phyloP scores from a whole-genome alignment of 2,329 filamentous ascomycete species.

The Pseudopyricularia javanii region DNA sequence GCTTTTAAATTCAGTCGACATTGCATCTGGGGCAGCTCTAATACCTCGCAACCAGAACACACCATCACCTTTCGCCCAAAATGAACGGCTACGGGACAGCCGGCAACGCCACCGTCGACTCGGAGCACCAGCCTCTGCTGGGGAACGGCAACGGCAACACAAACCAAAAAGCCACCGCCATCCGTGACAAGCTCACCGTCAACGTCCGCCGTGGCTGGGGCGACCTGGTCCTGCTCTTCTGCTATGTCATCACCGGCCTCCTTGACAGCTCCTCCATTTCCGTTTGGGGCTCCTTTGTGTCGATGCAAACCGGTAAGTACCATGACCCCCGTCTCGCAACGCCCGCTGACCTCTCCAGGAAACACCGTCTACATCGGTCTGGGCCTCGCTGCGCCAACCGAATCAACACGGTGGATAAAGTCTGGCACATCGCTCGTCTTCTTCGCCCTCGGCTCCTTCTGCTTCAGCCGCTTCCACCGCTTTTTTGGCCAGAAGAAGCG shows the following conservation, averaged over 20 bases:
- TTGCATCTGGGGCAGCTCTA: too few species aligned
- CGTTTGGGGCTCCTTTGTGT: constrained; percentile 70
- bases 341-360: constrained; percentile 21
- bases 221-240: constrained; percentile 57
- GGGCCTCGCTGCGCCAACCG: constrained; percentile 47
- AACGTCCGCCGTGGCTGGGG: constrained; percentile 50
- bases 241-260: constrained; percentile 67
- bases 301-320: constrained; percentile 65
- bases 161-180: constrained; percentile 9
- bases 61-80: too few species aligned
- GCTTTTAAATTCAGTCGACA: too few species aligned
- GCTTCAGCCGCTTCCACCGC: constrained; percentile 59
- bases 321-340: neutral
- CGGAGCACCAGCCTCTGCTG: constrained; percentile 23
- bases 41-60: too few species aligned
- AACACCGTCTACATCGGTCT: constrained; percentile 73
- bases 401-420: constrained; percentile 54
- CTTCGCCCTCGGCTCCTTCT: constrained; percentile 62
- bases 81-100: constrained; percentile 1
- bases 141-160: constrained; percentile 7
- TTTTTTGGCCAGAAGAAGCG: constrained; percentile 46
- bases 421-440: constrained; percentile 56
- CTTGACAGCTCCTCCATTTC: constrained; percentile 66
- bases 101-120: constrained; percentile 1
- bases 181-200: constrained; percentile 19